Evolutionary conservation across 257 asterid species (phyloP).

Genomic region (Ocimum tenuiflorum): DNA sequence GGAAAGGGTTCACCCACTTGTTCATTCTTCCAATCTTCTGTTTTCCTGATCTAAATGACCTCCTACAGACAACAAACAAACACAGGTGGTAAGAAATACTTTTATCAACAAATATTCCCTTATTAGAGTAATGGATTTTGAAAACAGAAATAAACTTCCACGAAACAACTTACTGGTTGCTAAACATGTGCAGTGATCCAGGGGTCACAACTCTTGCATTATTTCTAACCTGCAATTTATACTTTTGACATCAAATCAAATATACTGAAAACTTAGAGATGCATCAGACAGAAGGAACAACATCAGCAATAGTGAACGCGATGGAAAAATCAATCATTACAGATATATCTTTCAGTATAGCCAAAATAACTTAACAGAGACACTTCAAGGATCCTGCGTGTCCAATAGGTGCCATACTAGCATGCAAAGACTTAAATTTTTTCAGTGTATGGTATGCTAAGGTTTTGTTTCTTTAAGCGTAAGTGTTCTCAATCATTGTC

Average conservation of each 20-base stretch:
- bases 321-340: neutral
- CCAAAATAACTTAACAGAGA: neutral
- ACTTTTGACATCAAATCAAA: conserved; percentile 1
- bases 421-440: neutral
- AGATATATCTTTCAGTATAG: neutral
- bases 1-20: conserved; percentile 31
- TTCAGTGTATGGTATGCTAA: neutral
- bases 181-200: conserved; percentile 41
- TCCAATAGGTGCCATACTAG: neutral
- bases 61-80: conserved; percentile 17
- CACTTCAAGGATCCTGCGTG: neutral
- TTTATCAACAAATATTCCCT: neutral
- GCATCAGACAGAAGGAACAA: neutral
- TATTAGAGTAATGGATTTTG: neutral
- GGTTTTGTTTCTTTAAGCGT: neutral
- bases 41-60: conserved; percentile 39
- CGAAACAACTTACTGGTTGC: conserved; percentile 35
- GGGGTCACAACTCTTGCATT: conserved; percentile 38
- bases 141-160: neutral
- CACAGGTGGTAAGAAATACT: conserved; percentile 1
- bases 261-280: neutral
- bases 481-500: neutral
- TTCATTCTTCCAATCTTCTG: conserved; percentile 41
- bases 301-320: neutral
- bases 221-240: conserved; percentile 38